Evolutionary conservation across 2,329 filamentous ascomycete species (phyloP).

Genomic region (Dichotomopilus funicola): DNA sequence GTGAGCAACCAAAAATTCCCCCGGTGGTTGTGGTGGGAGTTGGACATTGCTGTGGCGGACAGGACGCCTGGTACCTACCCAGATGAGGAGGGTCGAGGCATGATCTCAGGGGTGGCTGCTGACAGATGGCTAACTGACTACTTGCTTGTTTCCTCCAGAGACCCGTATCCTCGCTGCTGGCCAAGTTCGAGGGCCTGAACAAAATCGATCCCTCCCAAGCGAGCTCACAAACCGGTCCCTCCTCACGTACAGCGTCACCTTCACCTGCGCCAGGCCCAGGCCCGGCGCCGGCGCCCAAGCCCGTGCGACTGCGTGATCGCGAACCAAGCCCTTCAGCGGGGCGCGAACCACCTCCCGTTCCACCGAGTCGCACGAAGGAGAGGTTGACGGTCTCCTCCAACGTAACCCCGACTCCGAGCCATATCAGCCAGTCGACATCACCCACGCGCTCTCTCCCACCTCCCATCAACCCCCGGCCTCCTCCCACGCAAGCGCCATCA

Average conservation of each 20-base stretch:
- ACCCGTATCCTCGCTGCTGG: conserved; percentile 74
- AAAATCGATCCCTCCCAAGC: conserved; percentile 34
- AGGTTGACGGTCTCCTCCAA: conserved; percentile 31
- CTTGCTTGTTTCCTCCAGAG: conserved; percentile 44
- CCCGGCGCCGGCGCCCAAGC: conserved; percentile 29
- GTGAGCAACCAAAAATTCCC: conserved; percentile 38
- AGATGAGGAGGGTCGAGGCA: too few species aligned
- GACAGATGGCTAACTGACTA: neutral
- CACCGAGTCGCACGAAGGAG: conserved; percentile 22
- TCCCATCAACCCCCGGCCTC: conserved; percentile 36
- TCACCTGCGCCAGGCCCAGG: conserved; percentile 15
- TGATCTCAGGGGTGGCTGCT: too few species aligned
- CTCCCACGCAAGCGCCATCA: conserved; percentile 48
- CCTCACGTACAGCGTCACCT: conserved; percentile 31
- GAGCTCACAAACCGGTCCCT: conserved; percentile 30
- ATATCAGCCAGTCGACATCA: conserved; percentile 20
- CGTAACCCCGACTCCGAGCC: conserved; percentile 36
- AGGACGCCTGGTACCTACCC: too few species aligned
- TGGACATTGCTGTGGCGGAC: too few species aligned
- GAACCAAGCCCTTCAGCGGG: conserved; percentile 33
- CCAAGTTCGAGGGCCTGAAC: conserved; percentile 74
- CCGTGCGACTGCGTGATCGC: conserved; percentile 37
- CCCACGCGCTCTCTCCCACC: conserved; percentile 43
- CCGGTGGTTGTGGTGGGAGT: neutral
- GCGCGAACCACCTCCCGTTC: conserved; percentile 28